Conservation (phyloP, 371 early-diverging fungal species). For the Smittium mucronatum region DNA sequence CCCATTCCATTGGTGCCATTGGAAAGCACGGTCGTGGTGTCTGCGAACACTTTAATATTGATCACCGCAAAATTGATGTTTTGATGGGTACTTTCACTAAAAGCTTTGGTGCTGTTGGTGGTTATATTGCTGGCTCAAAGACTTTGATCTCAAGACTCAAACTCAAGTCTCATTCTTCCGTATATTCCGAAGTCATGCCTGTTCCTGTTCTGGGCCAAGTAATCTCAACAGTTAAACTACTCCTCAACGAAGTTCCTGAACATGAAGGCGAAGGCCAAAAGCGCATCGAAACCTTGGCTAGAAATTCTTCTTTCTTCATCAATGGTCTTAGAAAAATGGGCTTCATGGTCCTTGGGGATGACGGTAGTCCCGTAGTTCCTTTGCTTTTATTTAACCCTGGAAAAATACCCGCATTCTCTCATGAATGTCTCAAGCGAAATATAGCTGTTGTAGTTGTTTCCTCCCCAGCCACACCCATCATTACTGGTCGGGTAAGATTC, state of each 20-base stretch:
- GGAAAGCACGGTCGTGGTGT: constrained; percentile 92
- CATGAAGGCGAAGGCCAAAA: constrained; percentile 56
- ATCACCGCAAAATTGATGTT: constrained; percentile 87
- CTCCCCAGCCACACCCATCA: constrained; percentile 97
- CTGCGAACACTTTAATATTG: constrained; percentile 90
- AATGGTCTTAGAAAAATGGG: constrained; percentile 71
- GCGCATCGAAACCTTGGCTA: constrained; percentile 67
- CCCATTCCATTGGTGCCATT: constrained; percentile 98
- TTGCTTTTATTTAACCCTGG: constrained; percentile 93
- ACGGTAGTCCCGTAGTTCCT: constrained; percentile 95
- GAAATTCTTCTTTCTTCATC: constrained; percentile 82
- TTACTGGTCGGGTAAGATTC: constrained; percentile 91
- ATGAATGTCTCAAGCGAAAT: constrained; percentile 78
- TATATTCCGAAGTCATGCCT: constrained; percentile 91
- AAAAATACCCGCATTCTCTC: constrained; percentile 95
- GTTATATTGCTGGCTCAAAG: constrained; percentile 84
- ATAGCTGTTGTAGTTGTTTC: constrained; percentile 98
- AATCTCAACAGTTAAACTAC: constrained; percentile 74
- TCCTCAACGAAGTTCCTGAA: constrained; percentile 77
- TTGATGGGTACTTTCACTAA: constrained; percentile 99
- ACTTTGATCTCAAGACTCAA: constrained; percentile 79
- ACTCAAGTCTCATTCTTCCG: constrained; percentile 59
- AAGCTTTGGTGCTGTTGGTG: constrained; percentile 98
- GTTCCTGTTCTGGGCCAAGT: constrained; percentile 90
- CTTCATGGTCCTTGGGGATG: constrained; percentile 90